A percentile compares a stretch with the other conserved stretches of the same genome.
These are phyloP conservation scores for Aegilops speltoides DNA, from an alignment of 176 grass and related monocot species.

Conservation along the genomic window DNA sequence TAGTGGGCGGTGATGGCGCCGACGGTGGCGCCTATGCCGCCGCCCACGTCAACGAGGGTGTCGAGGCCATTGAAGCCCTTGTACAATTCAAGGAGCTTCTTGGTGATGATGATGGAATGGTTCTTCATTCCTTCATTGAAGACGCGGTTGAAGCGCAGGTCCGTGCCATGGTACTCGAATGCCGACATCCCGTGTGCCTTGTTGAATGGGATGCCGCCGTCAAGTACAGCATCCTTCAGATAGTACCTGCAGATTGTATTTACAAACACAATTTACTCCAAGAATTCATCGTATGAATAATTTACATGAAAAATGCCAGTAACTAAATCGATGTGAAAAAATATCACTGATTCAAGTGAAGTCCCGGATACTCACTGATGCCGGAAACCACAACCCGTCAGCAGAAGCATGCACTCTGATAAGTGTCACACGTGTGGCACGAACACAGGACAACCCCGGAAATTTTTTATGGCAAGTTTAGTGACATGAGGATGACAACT, in stretches of 20 bases:
- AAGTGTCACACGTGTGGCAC: no score
- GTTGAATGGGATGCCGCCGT: conserved; percentile 97
- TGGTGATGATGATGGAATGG: conserved; percentile 76
- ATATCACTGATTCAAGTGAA: no score
- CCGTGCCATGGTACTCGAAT: conserved; percentile 85
- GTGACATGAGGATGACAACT: no score
- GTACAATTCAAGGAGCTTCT: conserved; percentile 85
- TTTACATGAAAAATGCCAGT: no score
- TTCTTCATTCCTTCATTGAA: conserved; percentile 99
- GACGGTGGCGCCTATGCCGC: background rate
- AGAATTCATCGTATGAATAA: no score
- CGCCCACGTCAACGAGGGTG: conserved; percentile 80
- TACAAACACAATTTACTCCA: background rate
- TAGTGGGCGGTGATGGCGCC: no score
- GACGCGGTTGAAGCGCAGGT: conserved; percentile 76
- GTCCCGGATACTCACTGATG: no score
- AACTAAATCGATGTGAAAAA: no score
- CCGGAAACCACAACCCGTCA: no score
- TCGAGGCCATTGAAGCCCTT: conserved; percentile 53
- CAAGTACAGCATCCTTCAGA: conserved; percentile 70
- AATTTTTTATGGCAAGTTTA: no score
- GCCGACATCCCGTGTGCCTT: conserved; percentile 91
- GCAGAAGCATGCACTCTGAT: no score
- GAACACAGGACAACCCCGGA: no score
- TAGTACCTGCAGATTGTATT: conserved; percentile 55